These are phyloP conservation scores for Trichoderma atrobrunneum DNA, from an alignment of 2,329 filamentous ascomycete genomes.

Conservation along the genomic window DNA sequence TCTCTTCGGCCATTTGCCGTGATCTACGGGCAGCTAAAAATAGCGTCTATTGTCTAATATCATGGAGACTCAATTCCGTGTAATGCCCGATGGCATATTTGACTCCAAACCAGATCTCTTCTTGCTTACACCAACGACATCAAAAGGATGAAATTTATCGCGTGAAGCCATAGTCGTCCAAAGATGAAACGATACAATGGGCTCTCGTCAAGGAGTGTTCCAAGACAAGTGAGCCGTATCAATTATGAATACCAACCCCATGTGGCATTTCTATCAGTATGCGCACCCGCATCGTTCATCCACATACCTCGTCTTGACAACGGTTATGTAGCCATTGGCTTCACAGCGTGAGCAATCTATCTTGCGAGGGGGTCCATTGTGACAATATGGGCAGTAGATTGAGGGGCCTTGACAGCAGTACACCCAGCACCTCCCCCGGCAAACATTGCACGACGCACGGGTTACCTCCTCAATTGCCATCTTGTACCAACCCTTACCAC, in stretches of 20 bases:
- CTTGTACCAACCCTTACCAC: conserved; percentile 1
- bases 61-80: background rate
- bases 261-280: background rate
- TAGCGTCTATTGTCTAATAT: background rate
- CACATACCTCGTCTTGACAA: background rate
- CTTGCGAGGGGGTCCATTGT: background rate
- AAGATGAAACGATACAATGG: background rate
- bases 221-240: background rate
- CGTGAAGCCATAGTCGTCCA: background rate
- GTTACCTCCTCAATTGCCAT: background rate
- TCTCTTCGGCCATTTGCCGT: background rate
- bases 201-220: background rate
- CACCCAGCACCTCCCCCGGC: background rate
- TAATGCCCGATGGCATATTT: background rate
- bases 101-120: background rate
- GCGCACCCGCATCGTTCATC: background rate
- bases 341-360: background rate
- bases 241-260: background rate
- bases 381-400: background rate
- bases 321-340: background rate
- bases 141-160: background rate
- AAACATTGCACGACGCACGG: background rate
- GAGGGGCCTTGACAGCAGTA: conserved; percentile 6
- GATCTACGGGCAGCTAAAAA: conserved; percentile 4
- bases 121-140: background rate